phyloP scores from a whole-genome alignment of 805 yeast species.

The Sugiyamaella smithiae region DNA sequence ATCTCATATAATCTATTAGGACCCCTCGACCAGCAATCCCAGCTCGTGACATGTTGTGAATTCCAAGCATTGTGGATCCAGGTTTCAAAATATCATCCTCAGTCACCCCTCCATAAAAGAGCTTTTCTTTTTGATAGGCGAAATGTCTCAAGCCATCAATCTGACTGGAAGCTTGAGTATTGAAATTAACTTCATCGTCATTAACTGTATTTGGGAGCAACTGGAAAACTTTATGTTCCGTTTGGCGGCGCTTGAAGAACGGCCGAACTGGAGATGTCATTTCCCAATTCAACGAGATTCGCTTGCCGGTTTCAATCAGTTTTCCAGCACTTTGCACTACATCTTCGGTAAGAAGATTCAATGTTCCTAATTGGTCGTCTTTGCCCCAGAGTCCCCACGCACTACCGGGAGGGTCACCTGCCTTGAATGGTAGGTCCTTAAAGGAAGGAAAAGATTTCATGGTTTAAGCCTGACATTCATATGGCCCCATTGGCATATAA shows the following conservation, averaged over 20 bases:
- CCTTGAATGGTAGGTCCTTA: constrained; percentile 12
- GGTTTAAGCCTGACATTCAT: too few relatives aligned
- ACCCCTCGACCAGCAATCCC: constrained; percentile 38
- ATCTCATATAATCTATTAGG: constrained; percentile 32
- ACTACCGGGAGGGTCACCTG: constrained; percentile 19
- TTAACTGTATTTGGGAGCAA: constrained; percentile 11
- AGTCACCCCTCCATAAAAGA: constrained; percentile 29
- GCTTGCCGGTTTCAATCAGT: constrained; percentile 15
- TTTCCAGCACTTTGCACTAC: constrained; percentile 13
- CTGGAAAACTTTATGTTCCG: constrained; percentile 8
- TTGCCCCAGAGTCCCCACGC: constrained; percentile 21
- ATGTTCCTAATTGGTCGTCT: constrained; percentile 19
- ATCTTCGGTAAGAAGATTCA: constrained; percentile 15
- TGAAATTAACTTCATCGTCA: constrained; percentile 32
- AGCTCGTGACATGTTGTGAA: constrained; percentile 20
- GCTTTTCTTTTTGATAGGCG: constrained; percentile 21
- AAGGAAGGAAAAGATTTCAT: background rate
- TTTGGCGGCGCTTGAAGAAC: constrained; percentile 6
- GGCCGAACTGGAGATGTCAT: constrained; percentile 13
- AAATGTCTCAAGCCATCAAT: constrained; percentile 36
- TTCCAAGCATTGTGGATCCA: constrained; percentile 16
- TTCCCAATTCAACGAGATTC: constrained; percentile 17
- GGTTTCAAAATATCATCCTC: constrained; percentile 23
- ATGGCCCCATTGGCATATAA: too few relatives aligned
- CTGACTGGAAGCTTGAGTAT: constrained; percentile 35